Percentiles rank a stretch among this genome's conserved stretches.
Conservation (phyloP, 345 rosid species). For the Lepidium africanum region DNA sequence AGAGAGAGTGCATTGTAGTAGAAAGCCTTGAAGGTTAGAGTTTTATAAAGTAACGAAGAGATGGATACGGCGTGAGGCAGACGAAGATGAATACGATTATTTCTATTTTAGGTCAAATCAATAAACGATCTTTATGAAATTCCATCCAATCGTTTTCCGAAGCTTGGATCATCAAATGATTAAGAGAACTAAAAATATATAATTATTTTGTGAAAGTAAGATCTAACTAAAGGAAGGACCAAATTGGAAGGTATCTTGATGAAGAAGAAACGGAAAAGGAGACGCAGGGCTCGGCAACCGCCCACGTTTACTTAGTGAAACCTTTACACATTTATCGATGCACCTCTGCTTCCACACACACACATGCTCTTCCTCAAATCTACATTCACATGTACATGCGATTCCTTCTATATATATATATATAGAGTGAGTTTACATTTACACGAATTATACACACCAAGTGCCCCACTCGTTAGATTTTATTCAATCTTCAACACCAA, state of each 20-base stretch:
- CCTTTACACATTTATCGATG: conserved; percentile 16
- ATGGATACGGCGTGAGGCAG: too few species aligned
- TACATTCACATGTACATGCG: background rate
- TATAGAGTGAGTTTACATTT: background rate
- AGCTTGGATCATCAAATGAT: background rate
- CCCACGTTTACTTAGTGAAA: conserved; percentile 46
- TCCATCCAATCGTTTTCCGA: background rate
- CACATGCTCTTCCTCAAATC: conserved; percentile 33
- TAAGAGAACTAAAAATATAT: background rate
- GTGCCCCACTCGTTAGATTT: conserved; percentile 1
- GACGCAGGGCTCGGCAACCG: conserved; percentile 52
- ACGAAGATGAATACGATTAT: too few species aligned
- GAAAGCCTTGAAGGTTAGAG: too few species aligned
- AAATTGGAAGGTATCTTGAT: conserved; percentile 19
- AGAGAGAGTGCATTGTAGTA: too few species aligned
- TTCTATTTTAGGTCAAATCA: background rate
- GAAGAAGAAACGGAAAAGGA: conserved; percentile 26
- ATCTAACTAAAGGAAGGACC: background rate
- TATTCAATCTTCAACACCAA: background rate
- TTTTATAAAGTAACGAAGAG: too few species aligned
- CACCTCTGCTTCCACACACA: conserved; percentile 28
- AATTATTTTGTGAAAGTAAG: too few species aligned
- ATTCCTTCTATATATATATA: background rate
- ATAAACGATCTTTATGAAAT: background rate
- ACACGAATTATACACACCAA: conserved; percentile 3